Conservation (phyloP, 1,139 yeast species). For the Saccharomyces pastorianus region DNA sequence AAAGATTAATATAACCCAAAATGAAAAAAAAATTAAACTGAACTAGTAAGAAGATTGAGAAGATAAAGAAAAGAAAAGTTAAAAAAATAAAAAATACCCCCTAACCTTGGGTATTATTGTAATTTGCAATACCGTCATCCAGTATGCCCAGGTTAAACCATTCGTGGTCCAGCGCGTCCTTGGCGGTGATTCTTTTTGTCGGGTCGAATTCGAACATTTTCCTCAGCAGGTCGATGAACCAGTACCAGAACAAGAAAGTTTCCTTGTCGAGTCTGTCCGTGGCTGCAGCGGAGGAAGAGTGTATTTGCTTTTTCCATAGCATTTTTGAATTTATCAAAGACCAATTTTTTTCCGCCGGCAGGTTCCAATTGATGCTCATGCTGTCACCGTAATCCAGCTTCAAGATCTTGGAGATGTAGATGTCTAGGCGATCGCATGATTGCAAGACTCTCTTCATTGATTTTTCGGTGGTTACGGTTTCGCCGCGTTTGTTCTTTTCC, state of each 20-base stretch:
- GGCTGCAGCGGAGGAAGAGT: background rate
- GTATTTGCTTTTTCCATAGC: slow-evolving; percentile 11
- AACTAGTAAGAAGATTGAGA: background rate
- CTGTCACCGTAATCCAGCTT: slow-evolving; percentile 24
- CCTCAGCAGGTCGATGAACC: slow-evolving; percentile 57
- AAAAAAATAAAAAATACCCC: background rate
- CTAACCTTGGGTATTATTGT: slow-evolving; percentile 8
- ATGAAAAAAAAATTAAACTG: background rate
- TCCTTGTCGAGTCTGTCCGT: slow-evolving; percentile 32
- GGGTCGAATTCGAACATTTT: slow-evolving; percentile 60
- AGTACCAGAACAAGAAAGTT: slow-evolving; percentile 69
- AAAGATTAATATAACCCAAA: background rate
- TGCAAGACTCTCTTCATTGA: slow-evolving; percentile 28
- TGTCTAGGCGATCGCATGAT: slow-evolving; percentile 28
- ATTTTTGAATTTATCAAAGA: slow-evolving; percentile 16
- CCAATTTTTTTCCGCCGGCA: slow-evolving; percentile 30
- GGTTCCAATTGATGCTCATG: slow-evolving; percentile 27
- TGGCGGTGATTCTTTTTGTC: slow-evolving; percentile 35
- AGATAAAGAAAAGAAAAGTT: background rate
- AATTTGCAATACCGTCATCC: no score
- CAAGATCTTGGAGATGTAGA: slow-evolving; percentile 22
- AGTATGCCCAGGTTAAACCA: no score
- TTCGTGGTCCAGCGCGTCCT: no score
- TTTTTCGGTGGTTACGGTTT: slow-evolving; percentile 24
- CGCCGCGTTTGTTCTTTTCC: slow-evolving; percentile 25